A percentile compares a stretch with the other conserved stretches of the same genome.
phyloP scores from a whole-genome alignment of 2,329 filamentous ascomycete genomes.

The Phyllosticta citribraziliensis region DNA sequence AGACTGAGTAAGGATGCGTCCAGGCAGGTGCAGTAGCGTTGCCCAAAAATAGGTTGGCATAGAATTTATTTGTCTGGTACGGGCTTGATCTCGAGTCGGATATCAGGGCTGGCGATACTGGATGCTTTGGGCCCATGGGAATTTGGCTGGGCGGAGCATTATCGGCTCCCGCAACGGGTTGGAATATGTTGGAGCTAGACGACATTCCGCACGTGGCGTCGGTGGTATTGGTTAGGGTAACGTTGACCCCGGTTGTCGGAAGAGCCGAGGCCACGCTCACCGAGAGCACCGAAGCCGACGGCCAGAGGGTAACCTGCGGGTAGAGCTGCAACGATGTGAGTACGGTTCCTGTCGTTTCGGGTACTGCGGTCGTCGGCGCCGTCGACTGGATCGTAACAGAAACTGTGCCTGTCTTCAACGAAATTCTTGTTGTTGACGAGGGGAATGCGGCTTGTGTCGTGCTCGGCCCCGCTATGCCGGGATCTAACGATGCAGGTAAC shows the following conservation, averaged over 20 bases:
- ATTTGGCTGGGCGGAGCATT: slow-evolving; percentile 34
- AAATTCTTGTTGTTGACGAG: not conserved
- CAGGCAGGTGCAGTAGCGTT: slow-evolving; percentile 59
- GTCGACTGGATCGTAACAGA: slow-evolving; percentile 1
- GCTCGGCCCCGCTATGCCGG: not conserved
- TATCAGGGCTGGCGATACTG: slow-evolving; percentile 30
- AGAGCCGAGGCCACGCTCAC: not conserved
- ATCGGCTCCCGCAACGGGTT: not conserved
- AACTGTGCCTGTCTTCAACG: not conserved
- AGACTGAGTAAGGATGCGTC: slow-evolving; percentile 52
- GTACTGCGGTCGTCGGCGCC: not conserved
- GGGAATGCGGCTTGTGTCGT: not conserved
- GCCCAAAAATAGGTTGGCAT: slow-evolving; percentile 68
- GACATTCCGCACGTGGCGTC: not conserved
- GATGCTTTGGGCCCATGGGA: slow-evolving; percentile 41
- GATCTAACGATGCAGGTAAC: not conserved
- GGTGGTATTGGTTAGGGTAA: not conserved
- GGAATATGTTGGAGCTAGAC: not conserved
- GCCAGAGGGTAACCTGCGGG: slow-evolving; percentile 2
- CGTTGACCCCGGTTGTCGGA: not conserved
- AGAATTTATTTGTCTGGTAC: slow-evolving; percentile 61
- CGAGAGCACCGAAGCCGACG: not conserved
- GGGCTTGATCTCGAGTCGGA: slow-evolving; percentile 20
- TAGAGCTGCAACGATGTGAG: slow-evolving; percentile 1
- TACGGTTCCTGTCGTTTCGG: not conserved